Conservation (phyloP, 371 early-diverging fungal species). For the Mortierella sp. region DNA sequence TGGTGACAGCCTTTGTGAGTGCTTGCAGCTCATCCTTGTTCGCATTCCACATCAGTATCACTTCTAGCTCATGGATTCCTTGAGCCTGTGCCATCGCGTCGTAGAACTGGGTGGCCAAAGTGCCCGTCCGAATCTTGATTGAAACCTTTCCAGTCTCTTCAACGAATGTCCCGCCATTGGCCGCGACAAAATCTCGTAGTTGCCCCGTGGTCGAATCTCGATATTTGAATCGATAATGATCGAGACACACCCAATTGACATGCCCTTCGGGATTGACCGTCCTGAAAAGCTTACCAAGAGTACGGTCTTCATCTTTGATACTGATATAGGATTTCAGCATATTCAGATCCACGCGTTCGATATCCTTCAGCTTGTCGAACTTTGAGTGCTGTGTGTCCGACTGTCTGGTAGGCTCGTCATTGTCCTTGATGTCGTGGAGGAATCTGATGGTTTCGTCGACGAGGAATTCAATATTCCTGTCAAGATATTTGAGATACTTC, state of each 20-base stretch:
- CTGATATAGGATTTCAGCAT: slow-evolving; percentile 7
- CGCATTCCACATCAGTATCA: slow-evolving; percentile 6
- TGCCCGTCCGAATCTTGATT: not conserved
- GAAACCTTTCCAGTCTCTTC: not conserved
- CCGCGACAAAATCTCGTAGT: not conserved
- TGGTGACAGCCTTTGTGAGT: not conserved
- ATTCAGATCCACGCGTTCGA: slow-evolving; percentile 14
- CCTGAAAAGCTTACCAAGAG: slow-evolving; percentile 20
- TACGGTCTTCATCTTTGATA: slow-evolving; percentile 2
- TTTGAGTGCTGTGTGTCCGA: not conserved
- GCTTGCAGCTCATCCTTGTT: slow-evolving; percentile 11
- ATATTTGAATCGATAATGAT: slow-evolving; percentile 13
- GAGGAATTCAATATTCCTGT: not conserved
- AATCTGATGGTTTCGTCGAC: slow-evolving; percentile 1
- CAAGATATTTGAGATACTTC: not conserved
- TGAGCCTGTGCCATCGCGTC: slow-evolving; percentile 3
- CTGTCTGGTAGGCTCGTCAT: too few relatives aligned
- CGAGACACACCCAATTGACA: slow-evolving; percentile 35
- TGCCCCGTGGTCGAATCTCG: not conserved
- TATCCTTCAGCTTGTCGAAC: not conserved
- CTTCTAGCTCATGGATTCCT: not conserved
- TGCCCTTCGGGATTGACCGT: slow-evolving; percentile 9
- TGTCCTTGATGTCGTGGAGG: not conserved
- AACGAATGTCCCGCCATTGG: slow-evolving; percentile 1
- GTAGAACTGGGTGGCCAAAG: slow-evolving; percentile 8